phyloP scores from a whole-genome alignment of 768 basidiomycete genomes.

The Phaeolepiota aurea region DNA sequence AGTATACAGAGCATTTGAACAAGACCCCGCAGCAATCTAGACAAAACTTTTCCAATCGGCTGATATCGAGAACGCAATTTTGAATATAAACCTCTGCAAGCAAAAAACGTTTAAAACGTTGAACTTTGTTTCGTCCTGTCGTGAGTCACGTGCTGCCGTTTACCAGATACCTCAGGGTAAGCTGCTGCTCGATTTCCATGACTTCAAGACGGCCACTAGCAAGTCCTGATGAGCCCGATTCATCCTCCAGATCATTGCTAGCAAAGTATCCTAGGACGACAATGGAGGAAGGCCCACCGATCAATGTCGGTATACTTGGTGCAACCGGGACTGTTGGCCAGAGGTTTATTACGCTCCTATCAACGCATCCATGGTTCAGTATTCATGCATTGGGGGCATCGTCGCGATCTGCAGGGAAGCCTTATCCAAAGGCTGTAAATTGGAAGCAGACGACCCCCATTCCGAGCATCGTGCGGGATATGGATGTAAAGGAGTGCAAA shows the following conservation, averaged over 20 bases:
- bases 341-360: conserved; percentile 84
- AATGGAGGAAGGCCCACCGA: conserved; percentile 20
- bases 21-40: no score
- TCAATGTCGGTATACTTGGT: conserved; percentile 69
- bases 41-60: no score
- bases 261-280: conserved; percentile 24
- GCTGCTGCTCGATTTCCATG: conserved; percentile 2
- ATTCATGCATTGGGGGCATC: conserved; percentile 88
- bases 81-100: no score
- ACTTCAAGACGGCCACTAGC: conserved; percentile 5
- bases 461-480: conserved; percentile 49
- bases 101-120: no score
- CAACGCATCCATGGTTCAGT: conserved; percentile 84
- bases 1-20: no score
- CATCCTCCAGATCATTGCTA: conserved; percentile 17
- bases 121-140: no score
- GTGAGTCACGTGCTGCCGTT: no score
- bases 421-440: conserved; percentile 60
- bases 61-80: no score
- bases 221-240: conserved; percentile 16
- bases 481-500: conserved; percentile 70
- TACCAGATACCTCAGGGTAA: no score
- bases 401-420: conserved; percentile 75
- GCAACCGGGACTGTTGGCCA: conserved; percentile 96
- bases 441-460: conserved; percentile 89